Evolutionary conservation across 345 rosid genomes (phyloP).

Genomic region (Chamaenerion angustifolium): DNA sequence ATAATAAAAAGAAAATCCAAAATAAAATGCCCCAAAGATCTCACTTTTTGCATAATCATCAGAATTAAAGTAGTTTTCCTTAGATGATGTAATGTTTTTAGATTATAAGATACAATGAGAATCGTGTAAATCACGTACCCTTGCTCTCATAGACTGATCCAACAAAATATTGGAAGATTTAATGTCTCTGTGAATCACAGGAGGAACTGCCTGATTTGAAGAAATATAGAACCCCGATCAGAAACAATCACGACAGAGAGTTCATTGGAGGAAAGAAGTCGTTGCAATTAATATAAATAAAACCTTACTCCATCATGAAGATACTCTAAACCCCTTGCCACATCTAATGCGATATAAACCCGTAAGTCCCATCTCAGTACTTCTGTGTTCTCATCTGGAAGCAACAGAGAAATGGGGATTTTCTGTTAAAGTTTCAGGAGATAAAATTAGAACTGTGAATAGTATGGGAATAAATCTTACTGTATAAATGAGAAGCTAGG

Average conservation of each 20-base stretch:
- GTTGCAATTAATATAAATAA: background rate
- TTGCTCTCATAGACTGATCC: slow-evolving; percentile 91
- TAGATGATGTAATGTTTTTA: background rate
- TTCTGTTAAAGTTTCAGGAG: background rate
- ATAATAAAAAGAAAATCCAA: no score
- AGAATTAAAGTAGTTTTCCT: no score
- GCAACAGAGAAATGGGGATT: background rate
- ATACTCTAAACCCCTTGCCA: slow-evolving; percentile 93
- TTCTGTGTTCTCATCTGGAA: slow-evolving; percentile 48
- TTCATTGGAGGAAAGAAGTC: background rate
- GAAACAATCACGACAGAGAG: background rate
- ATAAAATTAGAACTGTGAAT: slow-evolving; percentile 3
- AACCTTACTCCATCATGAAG: slow-evolving; percentile 92
- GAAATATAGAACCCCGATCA: background rate
- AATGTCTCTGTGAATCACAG: slow-evolving; percentile 89
- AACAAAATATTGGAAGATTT: slow-evolving; percentile 91
- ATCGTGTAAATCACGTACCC: slow-evolving; percentile 35
- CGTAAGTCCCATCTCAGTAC: slow-evolving; percentile 77
- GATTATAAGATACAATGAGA: background rate
- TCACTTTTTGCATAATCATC: no score
- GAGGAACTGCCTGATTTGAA: slow-evolving; percentile 78
- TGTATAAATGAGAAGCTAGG: slow-evolving; percentile 82
- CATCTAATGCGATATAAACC: slow-evolving; percentile 71
- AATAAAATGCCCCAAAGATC: no score
- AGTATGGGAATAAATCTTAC: slow-evolving; percentile 32